Percentiles rank a stretch among this genome's conserved stretches.
Conservation (phyloP, 441 rosid species). For the Croton setiger region DNA sequence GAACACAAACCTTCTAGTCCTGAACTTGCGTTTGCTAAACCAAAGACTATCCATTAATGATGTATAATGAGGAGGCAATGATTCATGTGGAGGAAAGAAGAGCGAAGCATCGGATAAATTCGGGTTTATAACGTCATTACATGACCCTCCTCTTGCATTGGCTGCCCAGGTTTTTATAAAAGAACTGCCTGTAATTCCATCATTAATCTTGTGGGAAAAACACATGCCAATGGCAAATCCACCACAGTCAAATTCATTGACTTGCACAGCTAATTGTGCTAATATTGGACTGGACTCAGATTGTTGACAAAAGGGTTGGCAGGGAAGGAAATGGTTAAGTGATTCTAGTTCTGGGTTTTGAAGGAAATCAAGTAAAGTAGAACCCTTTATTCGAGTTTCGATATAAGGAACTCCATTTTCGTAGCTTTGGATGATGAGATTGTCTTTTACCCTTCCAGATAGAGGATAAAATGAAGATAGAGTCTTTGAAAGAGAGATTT, state of each 20-base stretch:
- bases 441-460: slow-evolving; percentile 21
- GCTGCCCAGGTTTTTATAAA: slow-evolving; percentile 26
- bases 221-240: slow-evolving; percentile 23
- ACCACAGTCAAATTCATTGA: slow-evolving; percentile 19
- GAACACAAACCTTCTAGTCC: slow-evolving; percentile 18
- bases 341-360: background rate
- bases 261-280: slow-evolving; percentile 16
- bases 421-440: slow-evolving; percentile 10
- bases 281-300: background rate
- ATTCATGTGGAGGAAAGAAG: slow-evolving; percentile 10
- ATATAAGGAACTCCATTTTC: slow-evolving; percentile 18
- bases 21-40: background rate
- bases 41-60: background rate
- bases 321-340: slow-evolving; percentile 16
- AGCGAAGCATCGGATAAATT: slow-evolving; percentile 10
- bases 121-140: background rate
- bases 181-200: slow-evolving; percentile 7
- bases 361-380: slow-evolving; percentile 13
- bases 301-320: slow-evolving; percentile 15
- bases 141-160: slow-evolving; percentile 4
- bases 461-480: slow-evolving; percentile 20
- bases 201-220: slow-evolving; percentile 21
- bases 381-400: slow-evolving; percentile 15
- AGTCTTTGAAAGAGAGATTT: slow-evolving; percentile 9
- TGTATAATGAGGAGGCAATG: background rate